Evolutionary conservation across 305 asterid species (phyloP), one percentile per base, ranked within the genome.

Genomic region (Fraxinus xanthoxyloides): DNA sequence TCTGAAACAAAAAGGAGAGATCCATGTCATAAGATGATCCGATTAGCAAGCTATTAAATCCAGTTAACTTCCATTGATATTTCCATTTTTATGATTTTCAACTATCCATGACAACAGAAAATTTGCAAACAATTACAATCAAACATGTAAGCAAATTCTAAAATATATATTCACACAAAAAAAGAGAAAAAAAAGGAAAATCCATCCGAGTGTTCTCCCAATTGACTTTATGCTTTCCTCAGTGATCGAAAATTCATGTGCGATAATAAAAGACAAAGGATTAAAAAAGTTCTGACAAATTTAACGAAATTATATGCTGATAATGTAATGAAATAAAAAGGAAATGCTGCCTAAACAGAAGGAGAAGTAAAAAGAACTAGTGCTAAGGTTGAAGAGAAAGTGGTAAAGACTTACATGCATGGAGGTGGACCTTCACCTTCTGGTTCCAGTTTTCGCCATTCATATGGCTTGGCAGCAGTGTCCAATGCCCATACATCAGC

Each of bases 351-450:
- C 63, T 19, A 28, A 12, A 78, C 43, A 74, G 79, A 43, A 36
- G 23, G 32, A 28, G 38, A 30, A 34, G 23, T 12, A 79, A 6
- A 9, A 63, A 79, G 72, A 78, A 51, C 4, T 35, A 61, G 2
- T 24, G 56, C 9, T 51, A 51, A 51, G 61, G 23, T 51, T 51
- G 17, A 51, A 51, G 61, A 79, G 31, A 81, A 77, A 77, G 80
- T 34, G 38, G 69, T 32, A 73, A 73, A 79, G 83, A 84, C 90
- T 92, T 85, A 93, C 99, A 95, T 95, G 98, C 99, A 93, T 77
- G 99, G 99, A 85, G 99, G 99, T 54, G 99, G 98, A 73, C 98
- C 97, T 87, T 95, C 98, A 83, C 98, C 98, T 90, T 87, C 91
- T 40, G 89, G 90, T 83, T 89, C 86, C 83, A 90, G 82, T 86